phyloP scores from a whole-genome alignment of 257 asterid genomes.

The Solanum dulcamara region DNA sequence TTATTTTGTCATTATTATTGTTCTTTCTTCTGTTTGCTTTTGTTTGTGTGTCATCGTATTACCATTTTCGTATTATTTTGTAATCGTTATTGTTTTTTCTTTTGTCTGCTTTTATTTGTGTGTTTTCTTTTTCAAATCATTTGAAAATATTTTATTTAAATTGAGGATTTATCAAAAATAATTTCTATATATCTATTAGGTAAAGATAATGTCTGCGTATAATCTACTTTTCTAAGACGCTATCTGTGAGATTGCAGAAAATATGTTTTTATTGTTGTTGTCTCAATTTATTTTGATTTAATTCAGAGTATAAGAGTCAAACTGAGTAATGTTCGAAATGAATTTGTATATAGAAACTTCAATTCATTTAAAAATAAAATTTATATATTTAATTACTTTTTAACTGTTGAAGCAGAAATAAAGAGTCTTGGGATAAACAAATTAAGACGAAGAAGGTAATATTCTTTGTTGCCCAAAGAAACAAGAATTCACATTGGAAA shows the following conservation, averaged over 20 bases:
- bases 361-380: not conserved
- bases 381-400: not conserved
- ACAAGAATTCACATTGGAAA: not conserved
- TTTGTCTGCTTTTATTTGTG: not conserved
- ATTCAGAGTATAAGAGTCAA: not conserved
- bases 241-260: not conserved
- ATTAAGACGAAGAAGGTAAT: not conserved
- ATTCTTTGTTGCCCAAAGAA: not conserved
- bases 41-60: too few species aligned
- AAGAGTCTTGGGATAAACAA: not conserved
- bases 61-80: not conserved
- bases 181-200: fast-evolving
- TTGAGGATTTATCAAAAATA: not conserved
- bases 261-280: not conserved
- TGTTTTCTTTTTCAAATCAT: not conserved
- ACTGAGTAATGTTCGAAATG: not conserved
- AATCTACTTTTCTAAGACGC: fast-evolving
- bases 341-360: not conserved
- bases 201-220: too few species aligned
- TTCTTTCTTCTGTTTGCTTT: not conserved
- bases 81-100: not conserved
- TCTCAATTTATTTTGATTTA: not conserved
- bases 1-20: not conserved
- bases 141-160: not conserved
- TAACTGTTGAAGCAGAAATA: too few species aligned